Base-by-base conservation (phyloP, 305 asterid species). In the Rubia tinctorum region DNA sequence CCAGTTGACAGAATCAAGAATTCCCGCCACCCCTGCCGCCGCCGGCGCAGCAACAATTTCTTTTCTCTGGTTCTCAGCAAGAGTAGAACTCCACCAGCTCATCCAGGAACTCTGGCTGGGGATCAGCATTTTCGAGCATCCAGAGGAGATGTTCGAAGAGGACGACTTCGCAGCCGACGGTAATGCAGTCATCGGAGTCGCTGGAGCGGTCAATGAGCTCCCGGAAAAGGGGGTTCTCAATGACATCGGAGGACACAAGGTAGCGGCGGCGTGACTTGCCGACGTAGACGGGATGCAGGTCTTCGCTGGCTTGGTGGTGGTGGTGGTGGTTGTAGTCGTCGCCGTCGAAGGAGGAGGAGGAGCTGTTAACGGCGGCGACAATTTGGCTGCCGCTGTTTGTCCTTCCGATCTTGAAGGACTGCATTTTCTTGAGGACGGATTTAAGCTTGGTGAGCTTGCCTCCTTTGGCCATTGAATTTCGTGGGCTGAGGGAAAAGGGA, bases 91-190 rank as follows among this genome's bases (percentile, higher is more conserved):
- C 94, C n/a, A 86, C 98, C 45, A 93, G 92, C 83, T 91, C 98
- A 14, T 86, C 86, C 74, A 88, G 30, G 14, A 96, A 87, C 40
- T 93, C 97, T 47, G 96, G 90, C 79, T 88, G 97, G 62, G 92
- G 96, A 83, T 93, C 98, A 73, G 90, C 97, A 78, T 93, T 91
- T 73, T 91, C 90, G 14, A 93, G 96, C 98, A 93, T 93, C 98
- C 98, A 93, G 1, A 93, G 85, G 27, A 93, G 88, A 83, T 93
- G 98, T 69, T 93, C 98, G 78, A 93, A 93, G 67, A 93, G 85
- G 44, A 93, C 98, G 17, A 93, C 98, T 79, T 91, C 98, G 40
- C 98, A 93, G 2, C 92, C 88, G 30, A 91, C 87, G 73, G 76
- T 79, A 78, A 89, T 49, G 68, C 83, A 74, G 0, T 77, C 88